Evolutionary conservation across 768 basidiomycete genomes (phyloP), one percentile per base, ranked within the genome.

Genomic region (Naganishia vishniacii): DNA sequence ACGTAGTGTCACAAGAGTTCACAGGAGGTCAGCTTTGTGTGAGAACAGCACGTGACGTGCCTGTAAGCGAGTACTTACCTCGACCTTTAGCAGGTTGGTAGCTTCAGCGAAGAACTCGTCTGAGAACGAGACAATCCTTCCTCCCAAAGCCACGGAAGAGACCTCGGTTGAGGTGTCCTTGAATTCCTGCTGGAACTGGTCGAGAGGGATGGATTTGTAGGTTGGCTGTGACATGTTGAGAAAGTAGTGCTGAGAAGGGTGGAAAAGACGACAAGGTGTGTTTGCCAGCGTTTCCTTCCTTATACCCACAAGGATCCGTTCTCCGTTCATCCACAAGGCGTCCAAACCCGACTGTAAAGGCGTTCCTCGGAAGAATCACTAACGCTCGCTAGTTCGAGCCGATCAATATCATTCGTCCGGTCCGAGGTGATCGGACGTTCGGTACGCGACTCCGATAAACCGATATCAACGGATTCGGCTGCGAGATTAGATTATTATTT

Each of bases 61-160:
- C n/a, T n/a, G n/a, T n/a, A n/a, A n/a, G n/a, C 28, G 42, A 16
- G 26, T 42, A 73, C 83, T 70, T 66, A 90, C 93, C 79, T 86
- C 85, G 45, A 89, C 86, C 51, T 88, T 82, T 60, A 99, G 81
- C 26, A 99, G 80, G 79, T 94, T 85, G 67, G 78, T 82, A 0
- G 88, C 91, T 69, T 86, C 84, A 11, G 90, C 91, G 72, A 99
- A 99, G 81, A 98, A 99, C 68, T 99, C 91, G 76, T 99, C 95
- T 1, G 92, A 95, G 48, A 88, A 85, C 1, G 83, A 81, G 32
- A 87, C 73, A 68, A 97, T 80, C 64, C 81, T 77, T 2, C 86
- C 92, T 18, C 91, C 94, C 13, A 97, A 80, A 0, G 86, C 85
- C 18, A 85, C 86, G 66, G 88, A 89, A 31, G 93, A 95, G 12